A percentile compares a stretch with the other conserved stretches of the same genome.
Evolutionary conservation across 2,329 filamentous ascomycete species (phyloP).

Genomic region (Diaporthe ilicicola): DNA sequence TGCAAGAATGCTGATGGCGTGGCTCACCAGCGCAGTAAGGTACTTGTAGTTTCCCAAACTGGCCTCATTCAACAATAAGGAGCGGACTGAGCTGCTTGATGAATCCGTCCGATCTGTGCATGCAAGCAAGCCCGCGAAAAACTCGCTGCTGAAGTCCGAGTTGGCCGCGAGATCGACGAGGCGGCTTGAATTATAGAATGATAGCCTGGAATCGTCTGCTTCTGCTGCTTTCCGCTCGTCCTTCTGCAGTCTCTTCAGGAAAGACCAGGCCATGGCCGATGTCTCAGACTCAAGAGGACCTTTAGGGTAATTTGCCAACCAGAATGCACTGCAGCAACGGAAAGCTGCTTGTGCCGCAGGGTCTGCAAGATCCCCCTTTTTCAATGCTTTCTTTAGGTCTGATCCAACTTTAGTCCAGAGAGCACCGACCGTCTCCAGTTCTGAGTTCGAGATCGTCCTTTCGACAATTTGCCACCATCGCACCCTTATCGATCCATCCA

Average conservation of each 20-base stretch:
- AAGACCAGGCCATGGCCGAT: constrained; percentile 37
- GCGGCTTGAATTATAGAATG: constrained; percentile 21
- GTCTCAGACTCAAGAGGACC: constrained; percentile 39
- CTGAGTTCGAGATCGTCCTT: constrained; percentile 40
- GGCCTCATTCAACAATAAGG: constrained; percentile 27
- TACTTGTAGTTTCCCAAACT: constrained; percentile 31
- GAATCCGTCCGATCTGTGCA: constrained; percentile 8
- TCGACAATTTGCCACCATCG: constrained; percentile 39
- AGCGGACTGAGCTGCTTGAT: not conserved
- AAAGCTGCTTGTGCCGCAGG: constrained; percentile 43
- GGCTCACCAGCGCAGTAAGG: constrained; percentile 17
- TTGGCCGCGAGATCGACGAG: constrained; percentile 7
- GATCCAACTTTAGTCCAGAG: constrained; percentile 41
- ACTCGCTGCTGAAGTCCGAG: constrained; percentile 23
- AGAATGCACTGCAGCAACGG: constrained; percentile 41
- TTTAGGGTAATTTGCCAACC: constrained; percentile 40
- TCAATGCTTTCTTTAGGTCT: constrained; percentile 37
- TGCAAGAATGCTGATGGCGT: constrained; percentile 26
- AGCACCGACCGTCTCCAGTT: constrained; percentile 35
- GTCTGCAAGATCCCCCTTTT: constrained; percentile 34
- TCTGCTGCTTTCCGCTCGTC: constrained; percentile 20
- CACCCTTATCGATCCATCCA: constrained; percentile 17
- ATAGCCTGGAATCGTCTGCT: constrained; percentile 11
- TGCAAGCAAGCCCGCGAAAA: constrained; percentile 18
- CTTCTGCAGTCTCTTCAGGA: constrained; percentile 39